Conservation (phyloP, 2,329 filamentous ascomycete species). For the Xylariaceae sp. region DNA sequence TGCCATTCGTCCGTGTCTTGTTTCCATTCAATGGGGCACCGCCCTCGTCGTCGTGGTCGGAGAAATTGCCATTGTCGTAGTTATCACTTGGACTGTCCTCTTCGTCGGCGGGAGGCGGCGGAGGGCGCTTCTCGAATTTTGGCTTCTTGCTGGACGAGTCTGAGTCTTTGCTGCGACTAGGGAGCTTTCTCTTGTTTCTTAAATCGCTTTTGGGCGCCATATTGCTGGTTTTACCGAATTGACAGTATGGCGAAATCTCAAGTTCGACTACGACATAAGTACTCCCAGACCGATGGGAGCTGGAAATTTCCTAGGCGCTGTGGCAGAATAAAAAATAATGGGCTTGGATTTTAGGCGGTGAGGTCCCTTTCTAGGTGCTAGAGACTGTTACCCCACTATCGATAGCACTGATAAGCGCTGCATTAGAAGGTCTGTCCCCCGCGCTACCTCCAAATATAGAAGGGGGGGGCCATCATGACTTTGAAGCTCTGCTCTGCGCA, state of each 20-base stretch:
- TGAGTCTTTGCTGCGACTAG: slow-evolving; percentile 57
- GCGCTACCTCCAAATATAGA: not conserved
- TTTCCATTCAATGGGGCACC: slow-evolving; percentile 55
- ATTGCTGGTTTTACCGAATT: slow-evolving; percentile 26
- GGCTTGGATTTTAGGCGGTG: slow-evolving; percentile 45
- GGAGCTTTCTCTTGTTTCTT: slow-evolving; percentile 65
- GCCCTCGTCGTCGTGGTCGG: slow-evolving; percentile 62
- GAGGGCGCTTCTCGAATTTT: slow-evolving; percentile 45
- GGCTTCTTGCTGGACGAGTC: slow-evolving; percentile 44
- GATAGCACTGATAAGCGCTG: slow-evolving; percentile 20
- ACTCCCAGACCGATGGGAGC: slow-evolving; percentile 1
- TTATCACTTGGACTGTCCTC: slow-evolving; percentile 47
- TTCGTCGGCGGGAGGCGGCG: slow-evolving; percentile 49
- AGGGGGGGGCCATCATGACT: not conserved
- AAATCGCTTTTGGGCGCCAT: slow-evolving; percentile 59
- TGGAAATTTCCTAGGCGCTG: slow-evolving; percentile 24
- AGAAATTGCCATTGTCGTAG: slow-evolving; percentile 49
- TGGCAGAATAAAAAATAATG: slow-evolving; percentile 36
- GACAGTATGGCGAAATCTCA: slow-evolving; percentile 1
- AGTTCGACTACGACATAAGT: slow-evolving; percentile 3
- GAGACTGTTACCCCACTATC: slow-evolving; percentile 27
- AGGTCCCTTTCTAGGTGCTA: slow-evolving; percentile 17
- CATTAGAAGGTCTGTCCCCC: not conserved
- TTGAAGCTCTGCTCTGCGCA: not conserved
- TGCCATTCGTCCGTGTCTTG: slow-evolving; percentile 45